These are phyloP conservation scores for Eurotiales sp. DNA, from an alignment of 2,329 filamentous ascomycete genomes.

Conservation along the genomic window DNA sequence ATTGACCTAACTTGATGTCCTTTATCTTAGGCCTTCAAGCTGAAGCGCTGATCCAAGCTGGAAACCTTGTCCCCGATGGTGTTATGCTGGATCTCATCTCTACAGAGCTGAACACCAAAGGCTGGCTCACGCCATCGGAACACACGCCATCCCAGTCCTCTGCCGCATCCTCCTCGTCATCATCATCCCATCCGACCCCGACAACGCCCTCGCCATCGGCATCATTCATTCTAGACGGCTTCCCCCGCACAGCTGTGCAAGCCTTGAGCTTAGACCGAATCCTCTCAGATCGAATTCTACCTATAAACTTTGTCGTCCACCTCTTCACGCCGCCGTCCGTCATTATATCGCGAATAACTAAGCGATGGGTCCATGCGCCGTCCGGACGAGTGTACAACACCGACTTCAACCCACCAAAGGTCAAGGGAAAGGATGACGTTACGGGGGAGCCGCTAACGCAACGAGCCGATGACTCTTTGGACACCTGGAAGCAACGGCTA, in stretches of 20 bases:
- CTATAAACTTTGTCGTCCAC: conserved; percentile 92
- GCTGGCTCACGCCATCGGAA: conserved; percentile 64
- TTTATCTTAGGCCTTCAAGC: conserved; percentile 92
- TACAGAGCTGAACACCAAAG: conserved; percentile 77
- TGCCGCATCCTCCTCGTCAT: background rate
- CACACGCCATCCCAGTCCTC: conserved; percentile 34
- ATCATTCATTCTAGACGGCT: conserved; percentile 94
- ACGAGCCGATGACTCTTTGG: conserved; percentile 79
- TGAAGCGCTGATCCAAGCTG: conserved; percentile 80
- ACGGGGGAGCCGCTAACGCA: conserved; percentile 84
- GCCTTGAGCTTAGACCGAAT: conserved; percentile 72
- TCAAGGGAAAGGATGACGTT: conserved; percentile 78
- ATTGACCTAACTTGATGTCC: too few relatives aligned
- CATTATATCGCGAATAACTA: conserved; percentile 83
- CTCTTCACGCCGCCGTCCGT: conserved; percentile 81
- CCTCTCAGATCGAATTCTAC: conserved; percentile 75
- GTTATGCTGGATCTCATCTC: conserved; percentile 91
- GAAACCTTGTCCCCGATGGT: conserved; percentile 84
- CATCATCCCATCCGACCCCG: conserved; percentile 31
- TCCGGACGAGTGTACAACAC: conserved; percentile 95
- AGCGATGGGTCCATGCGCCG: conserved; percentile 88
- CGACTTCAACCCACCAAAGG: conserved; percentile 79
- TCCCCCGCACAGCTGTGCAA: conserved; percentile 82
- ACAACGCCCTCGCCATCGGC: conserved; percentile 71
- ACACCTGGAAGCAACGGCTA: conserved; percentile 77